Evolutionary conservation across 1,139 yeast genomes (phyloP).

Genomic region (Debaryomycetaceae sp.): DNA sequence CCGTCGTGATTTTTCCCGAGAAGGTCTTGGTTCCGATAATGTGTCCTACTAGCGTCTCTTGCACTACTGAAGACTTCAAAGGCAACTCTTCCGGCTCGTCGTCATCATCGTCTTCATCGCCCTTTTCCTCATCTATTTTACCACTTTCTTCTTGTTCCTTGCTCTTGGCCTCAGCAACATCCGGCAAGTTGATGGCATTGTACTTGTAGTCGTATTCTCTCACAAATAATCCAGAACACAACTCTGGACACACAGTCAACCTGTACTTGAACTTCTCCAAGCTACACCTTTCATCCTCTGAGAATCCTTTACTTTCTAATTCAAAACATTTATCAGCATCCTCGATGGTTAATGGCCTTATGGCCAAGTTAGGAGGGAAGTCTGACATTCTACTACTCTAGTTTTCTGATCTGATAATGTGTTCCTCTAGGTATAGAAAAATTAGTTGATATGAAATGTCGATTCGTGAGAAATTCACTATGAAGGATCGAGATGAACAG

Average conservation of each 20-base stretch:
- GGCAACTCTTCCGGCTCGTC: conserved; percentile 42
- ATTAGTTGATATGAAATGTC: neutral
- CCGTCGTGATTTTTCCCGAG: conserved; percentile 52
- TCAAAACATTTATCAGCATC: conserved; percentile 62
- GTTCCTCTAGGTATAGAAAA: neutral
- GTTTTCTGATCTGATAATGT: neutral
- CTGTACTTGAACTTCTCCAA: conserved; percentile 65
- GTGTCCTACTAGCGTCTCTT: conserved; percentile 78
- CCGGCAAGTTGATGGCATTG: conserved; percentile 45
- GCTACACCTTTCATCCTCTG: conserved; percentile 64
- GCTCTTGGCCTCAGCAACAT: conserved; percentile 36
- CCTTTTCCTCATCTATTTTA: conserved; percentile 15
- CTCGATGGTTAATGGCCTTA: conserved; percentile 73
- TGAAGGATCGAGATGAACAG: neutral
- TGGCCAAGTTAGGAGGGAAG: conserved; percentile 62
- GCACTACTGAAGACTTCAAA: conserved; percentile 46
- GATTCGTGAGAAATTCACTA: neutral
- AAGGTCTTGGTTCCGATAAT: conserved; percentile 76
- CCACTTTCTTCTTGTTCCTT: conserved; percentile 17
- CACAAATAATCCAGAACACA: conserved; percentile 81
- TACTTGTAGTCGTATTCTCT: conserved; percentile 56
- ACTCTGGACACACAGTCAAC: conserved; percentile 79
- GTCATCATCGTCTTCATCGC: conserved; percentile 24
- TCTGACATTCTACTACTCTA: conserved; percentile 21
- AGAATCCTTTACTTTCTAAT: conserved; percentile 68